Evolutionary conservation across 768 basidiomycete species (phyloP), one percentile per base, ranked within the genome.

Genomic region (Pleurotus sapidus): DNA sequence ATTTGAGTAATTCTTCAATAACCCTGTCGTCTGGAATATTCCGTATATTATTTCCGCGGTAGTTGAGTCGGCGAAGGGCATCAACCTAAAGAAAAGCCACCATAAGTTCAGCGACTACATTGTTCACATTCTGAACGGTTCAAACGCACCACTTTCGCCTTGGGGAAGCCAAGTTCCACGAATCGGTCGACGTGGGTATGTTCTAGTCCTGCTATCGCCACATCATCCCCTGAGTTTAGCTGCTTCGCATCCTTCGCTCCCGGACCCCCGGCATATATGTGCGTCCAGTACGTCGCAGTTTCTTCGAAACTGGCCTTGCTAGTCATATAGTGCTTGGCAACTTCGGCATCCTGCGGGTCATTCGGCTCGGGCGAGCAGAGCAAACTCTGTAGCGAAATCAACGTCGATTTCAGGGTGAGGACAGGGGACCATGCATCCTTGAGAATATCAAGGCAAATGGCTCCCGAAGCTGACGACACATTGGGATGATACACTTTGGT

Each of bases 401-500:
- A 76, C 1, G 96, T 98, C 43, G 93, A 94, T 71, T 97, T 98
- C 68, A 98, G 87, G 1, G 95, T 97, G 57, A 97, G 83, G 30
- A 98, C 94, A 46, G 95, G 93, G 5, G 88, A 91, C 93, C 93
- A 95, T n/a, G 91, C 91, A 65, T 97, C 94, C 61, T 83, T 86
- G 68, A 87, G 77, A 69, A 87, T 90, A 73, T 94, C 93, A 56
- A 94, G 85, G 72, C 95, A 98, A 74, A 98, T 98, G 46, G 93
- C 94, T 49, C 95, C 95, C 2, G 91, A 93, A 34, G 89, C 91
- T 20, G 93, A 95, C 17, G 94, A 96, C 40, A 98, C 81, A 67
- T 98, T 98, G 3, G 95, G 95, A 69, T 98, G 94, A 69, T 94
- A 97, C 25, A 96, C 89, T 71, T 94, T 94, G 38, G 95, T 98